Evolutionary conservation across 495 filamentous ascomycete species (phyloP), one percentile per base, ranked within the genome.

Genomic region (Neurospora sp.): DNA sequence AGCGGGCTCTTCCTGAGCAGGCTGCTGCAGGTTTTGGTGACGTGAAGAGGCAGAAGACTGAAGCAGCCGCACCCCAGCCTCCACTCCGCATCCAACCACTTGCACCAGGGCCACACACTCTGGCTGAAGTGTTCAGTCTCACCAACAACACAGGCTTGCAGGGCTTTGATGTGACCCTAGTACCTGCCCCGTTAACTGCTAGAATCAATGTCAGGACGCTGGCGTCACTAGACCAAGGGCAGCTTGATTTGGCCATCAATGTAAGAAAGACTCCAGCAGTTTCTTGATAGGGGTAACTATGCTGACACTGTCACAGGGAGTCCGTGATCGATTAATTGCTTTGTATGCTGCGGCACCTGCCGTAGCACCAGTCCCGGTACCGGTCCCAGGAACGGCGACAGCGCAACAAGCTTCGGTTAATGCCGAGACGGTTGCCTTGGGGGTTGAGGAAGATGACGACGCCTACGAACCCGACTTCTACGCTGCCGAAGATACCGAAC

Each of bases 391-490:
- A 66, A 66, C 54, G n/a, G 77, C 73, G 39, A 69, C 72, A 31
- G 77, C 75, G 17, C 79, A 83, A 54, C 82, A 84, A 69, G 77
- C 85, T 10, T 82, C 80, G 2, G 71, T 87, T 10, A 85, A 87
- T 72, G 79, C 86, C 3, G 84, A 85, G 17, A 86, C 83, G 1
- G 80, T 84, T 10, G 84, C 85, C 2, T 78, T 87, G 10, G 87
- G 83, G 28, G 83, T 88, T 0, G 90, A 90, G n/a, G 92, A 95
- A 8, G 81, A 81, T 39, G 94, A 97, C 21, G 94, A 97, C 17
- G 94, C 94, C 70, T 96, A 97, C 77, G 93, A 96, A 74, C 93
- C 93, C 0, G 91, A 96, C 81, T 94, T 92, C 76, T 87, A 91
- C 71, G 85, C 87, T 8, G 86, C 85, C 69, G 92, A 94, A 78